These are phyloP conservation scores for Phytopythium chamaehyphon DNA, from an alignment of 352 stramenopile genomes.

Conservation along the genomic window DNA sequence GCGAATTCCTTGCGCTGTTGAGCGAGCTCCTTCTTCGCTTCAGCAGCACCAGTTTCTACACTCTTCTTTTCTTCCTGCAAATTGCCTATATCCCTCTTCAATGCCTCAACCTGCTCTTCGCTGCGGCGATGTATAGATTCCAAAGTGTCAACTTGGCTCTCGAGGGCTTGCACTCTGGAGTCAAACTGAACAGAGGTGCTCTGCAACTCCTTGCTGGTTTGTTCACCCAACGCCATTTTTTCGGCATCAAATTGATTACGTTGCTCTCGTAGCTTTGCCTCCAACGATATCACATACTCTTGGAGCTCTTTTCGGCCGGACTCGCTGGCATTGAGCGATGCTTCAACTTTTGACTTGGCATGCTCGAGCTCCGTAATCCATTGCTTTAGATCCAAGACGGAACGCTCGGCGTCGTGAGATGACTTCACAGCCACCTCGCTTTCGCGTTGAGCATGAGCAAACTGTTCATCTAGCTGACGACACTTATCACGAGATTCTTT, in stretches of 20 bases:
- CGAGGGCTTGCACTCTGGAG: constrained; percentile 18
- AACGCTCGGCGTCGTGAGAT: neutral
- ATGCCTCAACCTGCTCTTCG: constrained; percentile 10
- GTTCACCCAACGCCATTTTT: constrained; percentile 16
- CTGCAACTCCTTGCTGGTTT: constrained; percentile 15
- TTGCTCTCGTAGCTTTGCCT: constrained; percentile 23
- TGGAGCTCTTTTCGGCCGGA: constrained; percentile 26
- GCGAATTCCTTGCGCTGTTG: constrained; percentile 61
- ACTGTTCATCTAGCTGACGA: constrained; percentile 24
- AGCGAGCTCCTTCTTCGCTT: constrained; percentile 24
- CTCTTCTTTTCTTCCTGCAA: constrained; percentile 22
- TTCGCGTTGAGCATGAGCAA: constrained; percentile 10
- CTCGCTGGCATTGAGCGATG: constrained; percentile 24
- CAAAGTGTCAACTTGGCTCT: constrained; percentile 15
- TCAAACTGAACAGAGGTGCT: constrained; percentile 27
- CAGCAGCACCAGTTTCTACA: constrained; percentile 21
- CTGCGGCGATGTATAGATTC: constrained; percentile 7
- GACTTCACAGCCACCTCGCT: constrained; percentile 14
- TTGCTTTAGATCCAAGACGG: constrained; percentile 8
- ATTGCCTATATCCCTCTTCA: constrained; percentile 13
- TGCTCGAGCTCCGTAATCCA: constrained; percentile 14
- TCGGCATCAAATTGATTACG: constrained; percentile 21
- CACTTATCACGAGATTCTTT: constrained; percentile 34
- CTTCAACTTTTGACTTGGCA: constrained; percentile 18
- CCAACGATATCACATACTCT: constrained; percentile 18